Evolutionary conservation across 2,329 filamentous ascomycete species (phyloP).

Genomic region (Aspergillus clavatus): DNA sequence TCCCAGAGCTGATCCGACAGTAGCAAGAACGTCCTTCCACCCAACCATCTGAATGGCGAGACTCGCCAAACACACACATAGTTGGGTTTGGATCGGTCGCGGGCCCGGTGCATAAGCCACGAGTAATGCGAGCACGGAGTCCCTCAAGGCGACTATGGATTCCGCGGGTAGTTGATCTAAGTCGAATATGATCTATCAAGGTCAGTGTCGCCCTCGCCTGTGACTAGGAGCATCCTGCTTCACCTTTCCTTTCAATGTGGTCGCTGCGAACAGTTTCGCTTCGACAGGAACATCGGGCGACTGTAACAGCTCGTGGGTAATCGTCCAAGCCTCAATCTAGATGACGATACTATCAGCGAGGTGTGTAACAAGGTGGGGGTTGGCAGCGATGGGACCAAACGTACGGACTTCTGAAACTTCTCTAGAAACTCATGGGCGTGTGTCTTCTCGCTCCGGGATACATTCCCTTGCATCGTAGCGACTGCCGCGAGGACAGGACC

Average conservation of each 20-base stretch:
- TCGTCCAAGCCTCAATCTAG: constrained; percentile 85
- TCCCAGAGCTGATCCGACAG: constrained; percentile 71
- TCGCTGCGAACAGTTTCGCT: constrained; percentile 91
- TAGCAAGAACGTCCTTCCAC: constrained; percentile 88
- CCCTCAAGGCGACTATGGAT: constrained; percentile 71
- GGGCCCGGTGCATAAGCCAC: constrained; percentile 77
- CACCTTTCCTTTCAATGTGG: constrained; percentile 97
- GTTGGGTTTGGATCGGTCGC: constrained; percentile 77
- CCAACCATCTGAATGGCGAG: constrained; percentile 92
- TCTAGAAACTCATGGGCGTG: constrained; percentile 88
- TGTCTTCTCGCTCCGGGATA: constrained; percentile 75
- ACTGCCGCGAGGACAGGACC: constrained; percentile 82
- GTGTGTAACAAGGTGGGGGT: constrained; percentile 16
- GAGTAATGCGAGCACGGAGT: constrained; percentile 76
- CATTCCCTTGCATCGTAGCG: constrained; percentile 81
- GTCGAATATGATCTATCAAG: constrained; percentile 84
- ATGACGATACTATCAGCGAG: constrained; percentile 18
- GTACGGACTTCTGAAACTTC: constrained; percentile 95
- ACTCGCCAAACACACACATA: constrained; percentile 91
- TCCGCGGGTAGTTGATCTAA: constrained; percentile 77
- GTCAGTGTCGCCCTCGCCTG: constrained; percentile 20
- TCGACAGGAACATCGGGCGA: constrained; percentile 70
- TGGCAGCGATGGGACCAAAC: constrained; percentile 33
- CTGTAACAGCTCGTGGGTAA: constrained; percentile 80
- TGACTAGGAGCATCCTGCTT: constrained; percentile 16